Conservation (phyloP, 768 basidiomycete genomes). For the Boletus coccyginus region DNA sequence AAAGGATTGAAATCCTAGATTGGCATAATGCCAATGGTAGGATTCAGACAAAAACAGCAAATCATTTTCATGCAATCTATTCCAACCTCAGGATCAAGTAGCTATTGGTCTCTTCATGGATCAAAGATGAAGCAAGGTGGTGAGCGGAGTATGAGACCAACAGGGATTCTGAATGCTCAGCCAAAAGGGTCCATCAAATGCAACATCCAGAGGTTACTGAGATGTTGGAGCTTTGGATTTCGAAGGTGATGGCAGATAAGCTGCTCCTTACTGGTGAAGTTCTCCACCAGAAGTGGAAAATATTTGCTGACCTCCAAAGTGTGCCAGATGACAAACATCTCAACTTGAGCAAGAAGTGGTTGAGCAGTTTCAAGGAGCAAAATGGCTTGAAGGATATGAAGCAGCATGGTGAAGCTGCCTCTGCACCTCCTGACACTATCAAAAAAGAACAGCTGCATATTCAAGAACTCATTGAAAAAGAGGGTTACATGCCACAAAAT, state of each 20-base stretch:
- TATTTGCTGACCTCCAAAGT: conserved; percentile 11
- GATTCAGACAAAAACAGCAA: too few relatives aligned
- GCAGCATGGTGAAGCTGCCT: conserved; percentile 36
- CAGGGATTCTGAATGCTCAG: not conserved
- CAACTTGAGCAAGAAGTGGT: not conserved
- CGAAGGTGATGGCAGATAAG: conserved; percentile 22
- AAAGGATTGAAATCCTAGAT: too few relatives aligned
- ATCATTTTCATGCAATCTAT: too few relatives aligned
- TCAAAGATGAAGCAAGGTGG: too few relatives aligned
- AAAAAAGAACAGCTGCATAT: conserved; percentile 26
- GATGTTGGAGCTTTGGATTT: conserved; percentile 38
- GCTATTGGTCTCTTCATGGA: too few relatives aligned
- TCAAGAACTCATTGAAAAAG: conserved; percentile 24
- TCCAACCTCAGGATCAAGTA: too few relatives aligned
- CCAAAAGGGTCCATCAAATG: not conserved
- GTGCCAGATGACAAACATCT: not conserved
- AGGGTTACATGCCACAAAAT: conserved; percentile 27
- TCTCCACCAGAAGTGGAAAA: conserved; percentile 33
- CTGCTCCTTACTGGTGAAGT: conserved; percentile 13
- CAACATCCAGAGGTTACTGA: conserved; percentile 4
- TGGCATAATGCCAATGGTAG: too few relatives aligned
- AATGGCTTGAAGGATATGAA: not conserved
- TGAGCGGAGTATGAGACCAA: too few relatives aligned
- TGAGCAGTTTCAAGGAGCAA: not conserved
- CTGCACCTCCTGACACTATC: conserved; percentile 19